Conservation (phyloP, 129 eudicot species). For the Saussurea involucrata region DNA sequence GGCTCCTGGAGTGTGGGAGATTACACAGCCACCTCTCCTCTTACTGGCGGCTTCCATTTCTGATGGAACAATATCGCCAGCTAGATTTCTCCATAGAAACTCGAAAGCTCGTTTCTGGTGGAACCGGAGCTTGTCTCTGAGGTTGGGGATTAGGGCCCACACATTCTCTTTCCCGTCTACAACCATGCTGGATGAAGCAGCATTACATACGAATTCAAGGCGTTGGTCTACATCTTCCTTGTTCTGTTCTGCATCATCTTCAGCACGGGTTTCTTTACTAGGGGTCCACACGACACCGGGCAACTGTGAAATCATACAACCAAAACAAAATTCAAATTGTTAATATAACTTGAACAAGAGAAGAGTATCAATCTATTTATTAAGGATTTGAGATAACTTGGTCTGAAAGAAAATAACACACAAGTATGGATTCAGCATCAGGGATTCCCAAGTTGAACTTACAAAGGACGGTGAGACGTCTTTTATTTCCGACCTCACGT, state of each 20-base stretch:
- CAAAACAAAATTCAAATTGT: neutral
- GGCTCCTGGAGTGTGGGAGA: slow-evolving; percentile 98
- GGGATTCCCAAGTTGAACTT: slow-evolving; percentile 28
- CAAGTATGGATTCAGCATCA: neutral
- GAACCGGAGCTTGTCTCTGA: slow-evolving; percentile 59
- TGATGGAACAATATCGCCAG: slow-evolving; percentile 74
- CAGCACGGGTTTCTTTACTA: slow-evolving; percentile 49
- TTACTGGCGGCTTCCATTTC: slow-evolving; percentile 63
- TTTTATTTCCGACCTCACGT: slow-evolving; percentile 77
- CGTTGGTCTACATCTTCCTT: slow-evolving; percentile 42
- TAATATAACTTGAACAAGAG: neutral
- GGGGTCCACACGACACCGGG: slow-evolving; percentile 40
- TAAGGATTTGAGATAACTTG: neutral
- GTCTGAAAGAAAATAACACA: neutral
- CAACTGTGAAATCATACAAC: slow-evolving; percentile 37
- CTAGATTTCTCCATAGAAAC: slow-evolving; percentile 93
- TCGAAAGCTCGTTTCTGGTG: slow-evolving; percentile 93
- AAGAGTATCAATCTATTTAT: neutral
- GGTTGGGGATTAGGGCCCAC: slow-evolving; percentile 93
- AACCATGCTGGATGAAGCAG: slow-evolving; percentile 52
- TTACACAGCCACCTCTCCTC: slow-evolving; percentile 89
- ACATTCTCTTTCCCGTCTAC: slow-evolving; percentile 61
- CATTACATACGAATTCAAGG: slow-evolving; percentile 44
- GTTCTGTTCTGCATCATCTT: slow-evolving; percentile 46
- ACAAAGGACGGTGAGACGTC: slow-evolving; percentile 84